Evolutionary conservation across 106 monocot species (phyloP), one percentile per base, ranked within the genome.

Genomic region (Dioscorea alata): DNA sequence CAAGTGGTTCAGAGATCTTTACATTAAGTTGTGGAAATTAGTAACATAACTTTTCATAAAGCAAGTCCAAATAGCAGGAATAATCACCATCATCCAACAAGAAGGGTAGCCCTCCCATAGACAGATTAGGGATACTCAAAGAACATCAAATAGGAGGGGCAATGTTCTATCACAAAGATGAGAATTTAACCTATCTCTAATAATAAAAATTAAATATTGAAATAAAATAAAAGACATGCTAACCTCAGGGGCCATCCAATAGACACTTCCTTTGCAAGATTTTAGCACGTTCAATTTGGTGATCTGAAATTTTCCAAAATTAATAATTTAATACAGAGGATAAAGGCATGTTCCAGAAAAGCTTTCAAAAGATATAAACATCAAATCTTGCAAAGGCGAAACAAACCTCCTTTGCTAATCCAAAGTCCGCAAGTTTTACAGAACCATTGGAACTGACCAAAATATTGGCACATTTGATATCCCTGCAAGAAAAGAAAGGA

Each of bases 201-300:
- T 42, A 42, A 42, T 42, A 42, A 42, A 42, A 42, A 42, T 6
- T 42, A 6, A 6, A 42, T 42, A 42, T 42, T 42, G 10, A 10
- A 10, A 42, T 42, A 1, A 42, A 6, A 42, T 1, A 42, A 42
- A 42, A 2, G 10, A 71, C 9, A 28, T 24, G 13, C 72, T 67
- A 71, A 97, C 96, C 96, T 97, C 96, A 67, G 96, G 96, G 71
- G 96, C 92, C 96, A 97, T 97, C 96, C 96, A 97, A 53, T 84
- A 97, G 12, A 89, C 92, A 71, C 92, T 92, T 76, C 96, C 96
- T 84, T 97, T 97, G 77, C 84, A 87, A 70, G 96, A 97, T 72
- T 85, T 97, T 66, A 92, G 86, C 72, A 71, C 42, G 34, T 77
- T 87, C 18, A 92, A 48, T 23, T 83, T 84, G 52, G 80, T 82